Evolutionary conservation across 805 yeast genomes (phyloP), one percentile per base, ranked within the genome.

Genomic region (Candida vartiovaarae): DNA sequence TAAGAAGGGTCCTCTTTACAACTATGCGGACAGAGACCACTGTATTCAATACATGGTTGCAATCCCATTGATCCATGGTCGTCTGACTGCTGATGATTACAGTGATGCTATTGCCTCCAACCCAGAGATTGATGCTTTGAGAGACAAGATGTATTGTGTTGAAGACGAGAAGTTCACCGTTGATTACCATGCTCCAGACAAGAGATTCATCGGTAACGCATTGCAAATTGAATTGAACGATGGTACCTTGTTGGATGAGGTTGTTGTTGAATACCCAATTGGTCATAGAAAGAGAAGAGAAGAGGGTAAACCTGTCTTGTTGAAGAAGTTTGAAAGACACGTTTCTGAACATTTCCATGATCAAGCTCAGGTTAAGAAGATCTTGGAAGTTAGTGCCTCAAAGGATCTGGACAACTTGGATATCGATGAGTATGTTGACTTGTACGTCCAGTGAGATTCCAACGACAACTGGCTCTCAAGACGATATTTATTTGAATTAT

Each of bases 21-120:
- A 78, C 63, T 78, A 77, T 55, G 83, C 83, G 23, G 83, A 77
- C 59, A 68, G 83, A 50, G 83, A 77, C 52, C 83, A 77, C 58
- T 77, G 82, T 60, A 76, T 77, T 49, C 83, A 77, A 56, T 77
- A 77, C 61, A 77, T 77, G 82, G 70, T 71, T 38, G 82, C 83
- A 20, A 55, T 76, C 31, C 80, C 82, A 31, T 60, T 77, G 45
- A 67, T 78, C 47, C 63, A 67, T 52, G 83, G 83, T 36, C 67
- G 76, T 43, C 60, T 77, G 43, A 74, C 78, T 30, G 82, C 82
- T 5, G 76, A 74, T 52, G 80, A 76, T 57, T 77, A 77, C 61
- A 59, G 71, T 35, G 82, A 77, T 56, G 51, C 51, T 4, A 57
- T 72, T 41, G 82, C 83, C 25, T 45, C 68, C 3, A 70, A 75